A percentile compares a stretch with the other conserved stretches of the same genome.
These are phyloP conservation scores for Volvox africanus DNA, from an alignment of 139 green algal genomes.

Conservation along the genomic window DNA sequence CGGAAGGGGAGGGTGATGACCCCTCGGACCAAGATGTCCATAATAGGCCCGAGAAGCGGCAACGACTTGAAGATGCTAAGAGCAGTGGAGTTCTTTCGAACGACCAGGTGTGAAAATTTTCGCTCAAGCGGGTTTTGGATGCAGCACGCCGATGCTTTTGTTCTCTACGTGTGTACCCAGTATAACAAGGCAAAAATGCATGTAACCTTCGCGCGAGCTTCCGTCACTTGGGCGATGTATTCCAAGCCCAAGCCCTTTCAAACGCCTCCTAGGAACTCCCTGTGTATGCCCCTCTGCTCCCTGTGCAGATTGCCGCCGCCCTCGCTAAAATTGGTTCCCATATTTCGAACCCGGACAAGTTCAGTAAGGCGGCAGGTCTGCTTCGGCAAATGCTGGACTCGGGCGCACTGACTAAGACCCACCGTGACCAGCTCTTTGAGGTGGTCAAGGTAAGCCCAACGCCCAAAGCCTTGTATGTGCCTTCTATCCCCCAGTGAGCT, in stretches of 20 bases:
- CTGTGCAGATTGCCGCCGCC: constrained; percentile 61
- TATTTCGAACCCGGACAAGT: constrained; percentile 79
- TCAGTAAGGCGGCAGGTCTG: constrained; percentile 77
- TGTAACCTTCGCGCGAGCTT: not conserved
- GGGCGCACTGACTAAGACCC: constrained; percentile 30
- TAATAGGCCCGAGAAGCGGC: not conserved
- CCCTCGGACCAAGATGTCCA: not conserved
- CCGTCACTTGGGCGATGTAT: not conserved
- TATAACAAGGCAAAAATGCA: not conserved
- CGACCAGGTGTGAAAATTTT: not conserved
- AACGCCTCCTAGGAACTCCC: too few relatives aligned
- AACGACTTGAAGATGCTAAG: not conserved
- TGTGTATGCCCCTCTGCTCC: not conserved
- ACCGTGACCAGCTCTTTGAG: constrained; percentile 52
- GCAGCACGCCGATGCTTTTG: not conserved
- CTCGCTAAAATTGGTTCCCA: constrained; percentile 71
- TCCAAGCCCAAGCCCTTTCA: not conserved
- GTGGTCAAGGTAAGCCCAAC: constrained; percentile 8
- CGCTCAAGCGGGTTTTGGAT: not conserved
- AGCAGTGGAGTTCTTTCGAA: not conserved
- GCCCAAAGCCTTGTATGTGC: not conserved
- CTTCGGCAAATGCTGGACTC: constrained; percentile 78
- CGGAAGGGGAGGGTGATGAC: not conserved
- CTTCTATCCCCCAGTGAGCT: too few relatives aligned
- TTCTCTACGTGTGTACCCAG: not conserved